These are phyloP conservation scores for Mycena epipterygia DNA, from an alignment of 768 basidiomycete genomes.

Conservation along the genomic window DNA sequence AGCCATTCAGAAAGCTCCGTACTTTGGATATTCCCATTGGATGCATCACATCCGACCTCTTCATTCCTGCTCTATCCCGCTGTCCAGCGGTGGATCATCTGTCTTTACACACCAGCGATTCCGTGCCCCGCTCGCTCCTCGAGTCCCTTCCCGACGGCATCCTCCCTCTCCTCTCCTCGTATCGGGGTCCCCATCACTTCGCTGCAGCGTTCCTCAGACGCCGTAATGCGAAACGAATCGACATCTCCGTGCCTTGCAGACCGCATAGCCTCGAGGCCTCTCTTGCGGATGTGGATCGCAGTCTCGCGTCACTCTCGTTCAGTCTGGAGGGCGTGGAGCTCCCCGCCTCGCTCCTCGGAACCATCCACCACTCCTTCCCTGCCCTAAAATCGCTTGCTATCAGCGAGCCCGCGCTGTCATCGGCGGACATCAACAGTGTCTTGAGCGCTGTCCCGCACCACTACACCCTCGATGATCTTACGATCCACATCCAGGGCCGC, in stretches of 20 bases:
- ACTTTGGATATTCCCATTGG: conserved; percentile 43
- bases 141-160: conserved; percentile 29
- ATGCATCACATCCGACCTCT: conserved; percentile 41
- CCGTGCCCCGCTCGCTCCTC: conserved; percentile 14
- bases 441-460: conserved; percentile 2
- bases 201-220: conserved; percentile 23
- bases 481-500: conserved; percentile 30
- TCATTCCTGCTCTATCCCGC: conserved; percentile 43
- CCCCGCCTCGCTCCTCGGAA: conserved; percentile 21
- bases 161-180: conserved; percentile 27
- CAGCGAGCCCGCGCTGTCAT: conserved; percentile 22
- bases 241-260: conserved; percentile 25
- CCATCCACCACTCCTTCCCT: conserved; percentile 29
- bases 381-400: conserved; percentile 18
- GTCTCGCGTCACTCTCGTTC: conserved; percentile 25
- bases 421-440: conserved; percentile 22
- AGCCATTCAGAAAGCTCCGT: conserved; percentile 37
- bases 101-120: conserved; percentile 21
- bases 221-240: conserved; percentile 23
- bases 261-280: conserved; percentile 21
- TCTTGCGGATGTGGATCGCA: conserved; percentile 18
- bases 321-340: conserved; percentile 28
- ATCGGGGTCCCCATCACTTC: conserved; percentile 26
- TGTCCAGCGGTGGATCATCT: conserved; percentile 48
- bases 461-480: conserved; percentile 14